Percentiles rank a stretch among this genome's conserved stretches.
These are phyloP conservation scores for Pythium monospermum DNA, from an alignment of 352 stramenopile genomes.

Conservation along the genomic window DNA sequence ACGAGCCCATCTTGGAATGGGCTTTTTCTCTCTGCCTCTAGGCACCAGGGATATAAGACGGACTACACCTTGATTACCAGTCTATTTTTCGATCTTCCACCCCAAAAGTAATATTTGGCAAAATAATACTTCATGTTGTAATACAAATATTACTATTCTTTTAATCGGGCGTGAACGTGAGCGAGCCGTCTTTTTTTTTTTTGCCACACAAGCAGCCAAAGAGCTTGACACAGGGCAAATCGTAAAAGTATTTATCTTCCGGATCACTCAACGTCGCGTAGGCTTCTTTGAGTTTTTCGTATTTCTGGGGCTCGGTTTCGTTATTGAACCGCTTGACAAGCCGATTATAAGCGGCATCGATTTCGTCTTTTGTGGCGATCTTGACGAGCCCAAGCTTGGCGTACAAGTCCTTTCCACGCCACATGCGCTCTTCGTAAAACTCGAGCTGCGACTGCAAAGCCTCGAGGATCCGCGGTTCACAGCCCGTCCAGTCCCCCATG, in stretches of 20 bases:
- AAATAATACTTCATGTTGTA: no score
- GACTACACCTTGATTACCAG: no score
- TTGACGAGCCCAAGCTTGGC: slow-evolving; percentile 77
- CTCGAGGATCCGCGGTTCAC: slow-evolving; percentile 50
- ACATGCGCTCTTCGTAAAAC: slow-evolving; percentile 69
- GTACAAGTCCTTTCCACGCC: slow-evolving; percentile 74
- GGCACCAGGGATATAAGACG: no score
- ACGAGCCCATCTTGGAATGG: slow-evolving; percentile 27
- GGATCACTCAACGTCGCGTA: slow-evolving; percentile 74
- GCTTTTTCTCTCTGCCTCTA: no score
- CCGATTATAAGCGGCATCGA: slow-evolving; percentile 74
- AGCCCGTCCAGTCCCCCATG: slow-evolving; percentile 62
- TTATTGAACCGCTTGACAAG: slow-evolving; percentile 85
- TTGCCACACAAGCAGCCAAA: slow-evolving; percentile 76
- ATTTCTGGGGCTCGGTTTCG: slow-evolving; percentile 77
- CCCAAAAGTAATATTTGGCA: no score
- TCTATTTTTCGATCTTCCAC: neutral
- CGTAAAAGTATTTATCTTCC: slow-evolving; percentile 84
- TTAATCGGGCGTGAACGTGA: slow-evolving; percentile 71
- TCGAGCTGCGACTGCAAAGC: slow-evolving; percentile 59
- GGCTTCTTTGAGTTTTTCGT: slow-evolving; percentile 74
- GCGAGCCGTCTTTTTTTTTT: slow-evolving; percentile 68
- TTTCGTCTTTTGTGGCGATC: slow-evolving; percentile 60
- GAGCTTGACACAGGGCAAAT: slow-evolving; percentile 79
- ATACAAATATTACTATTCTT: no score